Percentiles rank a stretch among this genome's conserved stretches.
These are phyloP conservation scores for Penicillium salamii DNA, from an alignment of 495 filamentous ascomycete species.

Conservation along the genomic window DNA sequence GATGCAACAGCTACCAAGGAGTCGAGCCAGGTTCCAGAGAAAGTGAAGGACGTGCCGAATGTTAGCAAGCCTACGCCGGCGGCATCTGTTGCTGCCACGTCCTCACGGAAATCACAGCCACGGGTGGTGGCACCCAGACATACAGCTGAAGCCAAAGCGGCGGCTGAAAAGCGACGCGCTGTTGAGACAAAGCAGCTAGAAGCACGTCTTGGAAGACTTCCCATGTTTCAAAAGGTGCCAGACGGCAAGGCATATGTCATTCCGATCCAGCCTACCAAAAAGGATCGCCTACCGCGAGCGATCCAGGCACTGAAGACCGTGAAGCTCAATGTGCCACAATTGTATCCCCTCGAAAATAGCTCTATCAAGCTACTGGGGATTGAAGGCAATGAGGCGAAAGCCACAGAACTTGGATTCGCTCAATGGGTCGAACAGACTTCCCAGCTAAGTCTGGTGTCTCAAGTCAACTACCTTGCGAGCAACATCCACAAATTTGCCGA, in stretches of 20 bases:
- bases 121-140: slow-evolving; percentile 41
- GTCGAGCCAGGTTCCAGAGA: slow-evolving; percentile 44
- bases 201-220: slow-evolving; percentile 68
- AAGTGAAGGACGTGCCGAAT: slow-evolving; percentile 35
- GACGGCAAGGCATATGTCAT: slow-evolving; percentile 68
- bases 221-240: slow-evolving; percentile 63
- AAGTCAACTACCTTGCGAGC: slow-evolving; percentile 73
- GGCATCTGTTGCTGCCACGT: neutral
- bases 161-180: slow-evolving; percentile 62
- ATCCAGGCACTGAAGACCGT: slow-evolving; percentile 63
- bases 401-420: slow-evolving; percentile 64
- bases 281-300: slow-evolving; percentile 56
- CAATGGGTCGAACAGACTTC: slow-evolving; percentile 53
- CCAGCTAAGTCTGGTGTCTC: slow-evolving; percentile 65
- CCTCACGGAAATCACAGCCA: slow-evolving; percentile 3
- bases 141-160: slow-evolving; percentile 53
- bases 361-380: slow-evolving; percentile 64
- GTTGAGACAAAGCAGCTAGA: slow-evolving; percentile 72
- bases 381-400: slow-evolving; percentile 55
- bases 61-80: neutral
- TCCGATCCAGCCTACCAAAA: slow-evolving; percentile 67
- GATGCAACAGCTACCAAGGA: slow-evolving; percentile 20
- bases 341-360: slow-evolving; percentile 72
- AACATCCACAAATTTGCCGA: slow-evolving; percentile 71
- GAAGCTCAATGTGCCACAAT: slow-evolving; percentile 65